Evolutionary conservation across 2,329 filamentous ascomycete genomes (phyloP), one percentile per base, ranked within the genome.

Genomic region (Fusarium redolens): DNA sequence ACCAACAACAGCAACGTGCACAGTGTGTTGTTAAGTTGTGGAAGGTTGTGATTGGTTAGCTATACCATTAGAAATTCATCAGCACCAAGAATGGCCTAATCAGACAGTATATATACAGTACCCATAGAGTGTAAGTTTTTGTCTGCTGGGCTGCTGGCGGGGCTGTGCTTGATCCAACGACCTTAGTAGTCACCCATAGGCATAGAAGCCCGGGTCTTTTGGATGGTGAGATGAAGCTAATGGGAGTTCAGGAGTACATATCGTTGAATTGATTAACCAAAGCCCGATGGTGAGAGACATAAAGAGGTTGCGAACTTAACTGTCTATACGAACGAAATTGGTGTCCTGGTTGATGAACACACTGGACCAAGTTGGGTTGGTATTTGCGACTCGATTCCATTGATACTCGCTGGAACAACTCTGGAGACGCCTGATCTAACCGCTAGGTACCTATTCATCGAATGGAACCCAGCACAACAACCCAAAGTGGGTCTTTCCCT

Each of bases 101-200:
- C 25, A 28, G 15, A 68, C 71, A 73, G 61, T 71, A 17, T 18
- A n/a, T 30, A 22, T 43, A 73, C 71, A 37, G 66, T 73, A 56
- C 48, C 12, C 7, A 60, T 37, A 37, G 28, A 61, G 38, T 12
- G 22, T n/a, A 56, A 38, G 40, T 44, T 38, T 57, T 48, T 47
- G 51, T 70, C 59, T 56, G 45, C 25, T 67, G 51, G 37, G 28
- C 52, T 22, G 28, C 30, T 44, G 44, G 48, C 9, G 57, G 70
- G 70, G 70, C 65, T 71, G 64, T 69, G 66, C n/a, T 54, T 47
- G 44, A 40, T 65, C 44, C 45, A 48, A 57, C 45, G 38, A 30
- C 14, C 56, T 30, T 12, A 14, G 50, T 37, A 37, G 28, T 28
- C 28, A 28, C 28, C 33, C 33, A 14, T 17, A 37, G 35, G 9